A percentile compares a stretch with the other conserved stretches of the same genome.
Conservation (phyloP, 768 basidiomycete genomes). For the Phylloporus sp. region DNA sequence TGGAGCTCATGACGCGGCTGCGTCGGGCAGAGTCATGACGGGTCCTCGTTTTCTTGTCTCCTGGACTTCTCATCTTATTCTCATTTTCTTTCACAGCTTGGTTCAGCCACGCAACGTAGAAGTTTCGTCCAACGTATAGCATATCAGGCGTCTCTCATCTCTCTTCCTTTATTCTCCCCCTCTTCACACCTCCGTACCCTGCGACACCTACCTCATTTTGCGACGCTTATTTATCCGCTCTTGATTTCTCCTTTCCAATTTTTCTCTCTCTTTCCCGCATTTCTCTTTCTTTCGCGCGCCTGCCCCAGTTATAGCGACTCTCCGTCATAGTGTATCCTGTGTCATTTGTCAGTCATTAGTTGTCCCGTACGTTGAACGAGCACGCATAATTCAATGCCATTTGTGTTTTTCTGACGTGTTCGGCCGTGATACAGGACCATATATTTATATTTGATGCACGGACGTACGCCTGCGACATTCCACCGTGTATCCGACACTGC, state of each 20-base stretch:
- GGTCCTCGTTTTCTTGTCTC: neutral
- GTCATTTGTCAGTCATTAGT: neutral
- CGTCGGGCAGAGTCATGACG: conserved; percentile 14
- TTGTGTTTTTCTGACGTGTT: no score
- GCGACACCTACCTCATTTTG: conserved; percentile 10
- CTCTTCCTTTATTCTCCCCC: neutral
- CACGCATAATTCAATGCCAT: conserved; percentile 5
- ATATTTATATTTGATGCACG: neutral
- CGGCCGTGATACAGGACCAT: neutral
- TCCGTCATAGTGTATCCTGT: conserved; percentile 18
- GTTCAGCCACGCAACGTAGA: conserved; percentile 8
- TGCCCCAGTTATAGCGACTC: conserved; percentile 10
- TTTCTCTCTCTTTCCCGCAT: neutral
- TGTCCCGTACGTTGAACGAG: neutral
- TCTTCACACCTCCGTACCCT: neutral
- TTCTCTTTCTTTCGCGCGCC: neutral
- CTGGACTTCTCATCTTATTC: neutral
- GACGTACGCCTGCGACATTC: neutral
- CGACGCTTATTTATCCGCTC: neutral
- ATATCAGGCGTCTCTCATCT: conserved; percentile 3
- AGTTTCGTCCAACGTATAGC: conserved; percentile 12
- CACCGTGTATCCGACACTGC: neutral
- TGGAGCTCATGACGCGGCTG: conserved; percentile 14
- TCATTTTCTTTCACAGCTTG: neutral
- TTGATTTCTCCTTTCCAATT: neutral